Base-by-base conservation (phyloP, 2,329 filamentous ascomycete genomes). In the Colletotrichum euphorbiae region DNA sequence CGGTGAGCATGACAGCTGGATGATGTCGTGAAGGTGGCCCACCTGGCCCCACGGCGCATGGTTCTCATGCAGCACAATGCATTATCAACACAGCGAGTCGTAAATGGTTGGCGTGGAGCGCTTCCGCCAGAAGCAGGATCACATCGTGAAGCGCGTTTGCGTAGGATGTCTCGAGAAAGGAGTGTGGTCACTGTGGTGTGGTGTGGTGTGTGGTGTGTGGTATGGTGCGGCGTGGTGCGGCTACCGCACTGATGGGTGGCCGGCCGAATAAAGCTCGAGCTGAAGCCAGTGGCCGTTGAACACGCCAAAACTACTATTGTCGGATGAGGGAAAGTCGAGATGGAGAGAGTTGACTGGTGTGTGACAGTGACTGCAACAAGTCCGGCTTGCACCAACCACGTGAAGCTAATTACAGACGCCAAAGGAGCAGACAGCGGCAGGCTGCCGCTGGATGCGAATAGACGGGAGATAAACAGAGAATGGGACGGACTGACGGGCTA, bases 1-100 rank as follows among this genome's bases (percentile, higher is more conserved):
- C 57, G 46, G 40, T 21, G 38, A 40, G 38, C 62, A 54, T 45
- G 60, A 45, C 60, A 45, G 51, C 45, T 31, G 51, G 46, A n/a
- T 54, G 54, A 42, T 59, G 65, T 54, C 42, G 40, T 33, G 31
- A 59, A 51, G 58, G 51, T 28, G 28, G 28, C 50, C 58, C 64
- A 59, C 42, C 58, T 56, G 61, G 62, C 46, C 57, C 43, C 38
- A 50, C 56, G 28, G 43, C 60, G 69, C 69, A 71, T 60, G 46
- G 48, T 46, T 66, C 31, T 70, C 55, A 67, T 71, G 69, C 69
- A 64, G 40, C 48, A 36, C 48, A 28, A 59, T 61, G 69, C 69
- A 71, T 61, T 56, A 21, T 52, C 33, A 31, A 50, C 15, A 69
- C 11, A 52, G 48, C 12, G n/a, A 52, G 38, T 51, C 19, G 33